Evolutionary conservation across 768 basidiomycete species (phyloP).

Genomic region (Rhodotorula diobovata): DNA sequence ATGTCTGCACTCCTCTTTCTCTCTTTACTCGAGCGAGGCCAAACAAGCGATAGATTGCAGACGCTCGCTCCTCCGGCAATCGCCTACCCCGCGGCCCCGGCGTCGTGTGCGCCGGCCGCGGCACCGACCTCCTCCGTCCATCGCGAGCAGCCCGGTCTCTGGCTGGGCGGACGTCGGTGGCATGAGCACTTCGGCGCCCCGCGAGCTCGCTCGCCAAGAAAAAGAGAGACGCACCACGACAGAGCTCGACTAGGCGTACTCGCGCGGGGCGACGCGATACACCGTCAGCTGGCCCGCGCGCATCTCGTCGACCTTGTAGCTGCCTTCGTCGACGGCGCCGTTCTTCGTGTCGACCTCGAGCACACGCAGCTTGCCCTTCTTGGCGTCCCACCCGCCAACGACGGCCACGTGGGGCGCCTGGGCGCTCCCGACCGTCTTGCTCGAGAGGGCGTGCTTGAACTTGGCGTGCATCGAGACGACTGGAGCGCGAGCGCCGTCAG

Average conservation of each 20-base stretch:
- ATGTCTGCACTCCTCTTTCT: too few species aligned
- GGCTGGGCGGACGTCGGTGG: too few species aligned
- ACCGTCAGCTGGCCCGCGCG: constrained; percentile 27
- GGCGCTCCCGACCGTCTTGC: constrained; percentile 18
- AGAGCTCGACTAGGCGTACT: background rate
- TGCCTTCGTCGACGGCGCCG: constrained; percentile 19
- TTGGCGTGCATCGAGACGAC: constrained; percentile 31
- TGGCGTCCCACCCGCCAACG: constrained; percentile 33
- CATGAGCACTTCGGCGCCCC: too few species aligned
- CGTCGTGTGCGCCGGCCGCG: too few species aligned
- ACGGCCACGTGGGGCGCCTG: constrained; percentile 24
- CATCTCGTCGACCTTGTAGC: constrained; percentile 32
- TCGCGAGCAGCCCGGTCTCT: too few species aligned
- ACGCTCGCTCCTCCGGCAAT: too few species aligned
- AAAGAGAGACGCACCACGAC: background rate
- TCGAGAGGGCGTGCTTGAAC: constrained; percentile 35
- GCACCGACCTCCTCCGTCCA: too few species aligned
- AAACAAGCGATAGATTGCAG: too few species aligned
- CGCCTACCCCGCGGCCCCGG: too few species aligned
- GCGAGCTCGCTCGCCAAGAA: background rate
- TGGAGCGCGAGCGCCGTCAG: background rate
- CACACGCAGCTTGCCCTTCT: constrained; percentile 35
- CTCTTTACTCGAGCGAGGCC: too few species aligned
- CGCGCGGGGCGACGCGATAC: constrained; percentile 20
- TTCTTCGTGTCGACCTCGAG: constrained; percentile 29